These are phyloP conservation scores for Chionographis japonica DNA, from an alignment of 106 monocot genomes.

Conservation along the genomic window DNA sequence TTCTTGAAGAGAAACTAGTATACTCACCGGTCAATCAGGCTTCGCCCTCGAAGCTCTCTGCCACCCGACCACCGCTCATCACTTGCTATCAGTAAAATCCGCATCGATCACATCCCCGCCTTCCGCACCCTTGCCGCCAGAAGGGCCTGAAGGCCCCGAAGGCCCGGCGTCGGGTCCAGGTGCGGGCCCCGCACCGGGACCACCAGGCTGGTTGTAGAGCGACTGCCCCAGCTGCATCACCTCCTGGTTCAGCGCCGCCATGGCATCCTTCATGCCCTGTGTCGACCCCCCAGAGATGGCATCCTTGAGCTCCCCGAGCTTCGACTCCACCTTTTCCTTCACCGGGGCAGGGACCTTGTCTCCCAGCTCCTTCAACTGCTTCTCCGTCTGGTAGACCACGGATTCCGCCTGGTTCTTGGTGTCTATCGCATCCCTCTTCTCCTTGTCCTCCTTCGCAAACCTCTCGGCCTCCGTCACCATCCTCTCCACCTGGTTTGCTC, in stretches of 20 bases:
- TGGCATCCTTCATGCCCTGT: conserved; percentile 31
- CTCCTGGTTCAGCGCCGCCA: conserved; percentile 35
- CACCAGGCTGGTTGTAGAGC: conserved; percentile 31
- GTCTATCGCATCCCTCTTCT: conserved; percentile 35
- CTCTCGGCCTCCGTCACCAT: conserved; percentile 38
- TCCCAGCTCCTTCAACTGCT: conserved; percentile 45
- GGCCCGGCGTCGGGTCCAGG: not conserved
- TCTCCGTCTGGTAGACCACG: conserved; percentile 37
- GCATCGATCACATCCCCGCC: conserved; percentile 50
- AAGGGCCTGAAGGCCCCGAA: not conserved
- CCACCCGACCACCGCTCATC: not conserved
- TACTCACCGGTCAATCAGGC: too few species aligned
- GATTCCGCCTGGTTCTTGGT: conserved; percentile 40
- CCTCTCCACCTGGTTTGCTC: conserved; percentile 14
- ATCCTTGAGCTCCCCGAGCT: conserved; percentile 17
- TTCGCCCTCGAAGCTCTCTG: not conserved
- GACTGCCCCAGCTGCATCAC: conserved; percentile 44
- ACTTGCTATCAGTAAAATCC: conserved; percentile 66
- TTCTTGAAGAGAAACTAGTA: not conserved
- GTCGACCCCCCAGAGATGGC: conserved; percentile 22
- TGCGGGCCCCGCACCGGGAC: not conserved
- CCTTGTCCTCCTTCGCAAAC: conserved; percentile 35
- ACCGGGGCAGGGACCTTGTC: conserved; percentile 36
- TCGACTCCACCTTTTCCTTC: conserved; percentile 34
- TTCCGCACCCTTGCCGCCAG: conserved; percentile 6